Percentiles rank a stretch among this genome's conserved stretches.
phyloP scores from a whole-genome alignment of 345 rosid species.

The Rhizophora apiculata region DNA sequence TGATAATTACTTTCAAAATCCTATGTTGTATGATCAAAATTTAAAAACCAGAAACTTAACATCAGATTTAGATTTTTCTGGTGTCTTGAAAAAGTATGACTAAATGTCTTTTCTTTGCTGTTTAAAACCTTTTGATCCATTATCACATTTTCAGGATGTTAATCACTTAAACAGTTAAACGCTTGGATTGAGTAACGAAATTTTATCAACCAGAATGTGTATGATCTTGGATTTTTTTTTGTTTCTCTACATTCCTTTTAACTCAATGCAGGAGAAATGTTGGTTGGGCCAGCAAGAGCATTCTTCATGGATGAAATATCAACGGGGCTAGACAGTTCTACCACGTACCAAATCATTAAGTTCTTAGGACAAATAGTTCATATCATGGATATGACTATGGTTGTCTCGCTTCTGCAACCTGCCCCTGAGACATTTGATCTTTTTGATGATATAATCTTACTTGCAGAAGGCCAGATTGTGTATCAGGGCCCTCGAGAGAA shows the following conservation, averaged over 20 bases:
- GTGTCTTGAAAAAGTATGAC: not conserved
- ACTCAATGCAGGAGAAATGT: conserved; percentile 35
- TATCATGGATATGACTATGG: conserved; percentile 40
- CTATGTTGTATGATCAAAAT: not conserved
- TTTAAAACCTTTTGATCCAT: not conserved
- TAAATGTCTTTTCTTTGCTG: not conserved
- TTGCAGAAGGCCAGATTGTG: conserved; percentile 63
- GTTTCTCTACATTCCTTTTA: no score
- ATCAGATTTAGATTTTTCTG: no score
- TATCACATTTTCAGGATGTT: not conserved
- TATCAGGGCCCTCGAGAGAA: conserved; percentile 70
- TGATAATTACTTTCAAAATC: not conserved
- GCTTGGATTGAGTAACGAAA: no score
- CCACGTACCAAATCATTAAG: conserved; percentile 43
- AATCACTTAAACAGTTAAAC: no score
- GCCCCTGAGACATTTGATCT: conserved; percentile 60
- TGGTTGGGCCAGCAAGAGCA: conserved; percentile 42
- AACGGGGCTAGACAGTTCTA: conserved; percentile 51
- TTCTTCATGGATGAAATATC: conserved; percentile 58
- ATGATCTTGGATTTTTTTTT: no score
- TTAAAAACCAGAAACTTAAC: not conserved
- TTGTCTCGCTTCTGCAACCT: conserved; percentile 51
- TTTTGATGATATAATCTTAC: conserved; percentile 67
- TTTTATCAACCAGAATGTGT: no score
- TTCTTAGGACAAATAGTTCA: conserved; percentile 50